Conservation (phyloP, 805 yeast species). For the Teunomyces cretensis region DNA sequence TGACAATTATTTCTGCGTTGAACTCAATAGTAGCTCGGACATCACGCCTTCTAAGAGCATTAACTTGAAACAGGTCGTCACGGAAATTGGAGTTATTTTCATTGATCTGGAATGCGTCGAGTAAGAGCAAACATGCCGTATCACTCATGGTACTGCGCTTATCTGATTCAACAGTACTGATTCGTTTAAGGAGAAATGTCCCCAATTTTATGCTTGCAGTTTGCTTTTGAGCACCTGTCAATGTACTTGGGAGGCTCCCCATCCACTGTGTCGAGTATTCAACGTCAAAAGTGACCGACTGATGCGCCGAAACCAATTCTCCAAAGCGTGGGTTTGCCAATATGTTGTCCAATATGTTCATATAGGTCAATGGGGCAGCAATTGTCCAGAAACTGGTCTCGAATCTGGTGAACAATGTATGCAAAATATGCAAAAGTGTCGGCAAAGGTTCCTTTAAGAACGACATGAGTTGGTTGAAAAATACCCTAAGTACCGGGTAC, state of each 20-base stretch:
- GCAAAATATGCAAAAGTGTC: constrained; percentile 52
- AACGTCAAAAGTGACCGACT: constrained; percentile 2
- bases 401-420: constrained; percentile 42
- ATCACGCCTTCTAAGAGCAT: constrained; percentile 44
- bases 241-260: constrained; percentile 39
- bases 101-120: constrained; percentile 17
- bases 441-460: constrained; percentile 52
- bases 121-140: constrained; percentile 7
- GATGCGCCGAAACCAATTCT: constrained; percentile 1
- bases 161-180: not conserved
- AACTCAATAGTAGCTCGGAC: constrained; percentile 49
- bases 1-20: constrained; percentile 33
- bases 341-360: constrained; percentile 58
- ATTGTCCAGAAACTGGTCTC: constrained; percentile 53
- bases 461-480: constrained; percentile 55
- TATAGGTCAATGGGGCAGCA: constrained; percentile 53
- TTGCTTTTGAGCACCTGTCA: constrained; percentile 50
- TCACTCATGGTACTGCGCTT: not conserved
- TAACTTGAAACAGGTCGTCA: constrained; percentile 29
- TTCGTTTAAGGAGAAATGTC: constrained; percentile 39
- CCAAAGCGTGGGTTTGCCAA: constrained; percentile 53
- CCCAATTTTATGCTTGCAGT: constrained; percentile 54
- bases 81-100: constrained; percentile 14
- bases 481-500: constrained; percentile 38
- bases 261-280: constrained; percentile 58